Base-by-base conservation (phyloP, 805 yeast genomes). In the Candida ulmi region DNA sequence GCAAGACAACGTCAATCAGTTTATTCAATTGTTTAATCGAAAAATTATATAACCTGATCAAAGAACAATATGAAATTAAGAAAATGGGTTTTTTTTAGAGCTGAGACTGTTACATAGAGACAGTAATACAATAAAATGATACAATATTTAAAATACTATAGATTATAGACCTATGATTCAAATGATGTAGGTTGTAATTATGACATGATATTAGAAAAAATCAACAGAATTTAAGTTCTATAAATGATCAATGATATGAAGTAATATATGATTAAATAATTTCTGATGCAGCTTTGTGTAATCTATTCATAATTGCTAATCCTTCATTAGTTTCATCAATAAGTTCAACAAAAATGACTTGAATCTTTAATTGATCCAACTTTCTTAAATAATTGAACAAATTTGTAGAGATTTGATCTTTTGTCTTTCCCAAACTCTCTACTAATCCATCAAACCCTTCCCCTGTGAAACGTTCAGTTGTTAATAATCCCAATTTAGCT, bases 261-360 rank as follows among this genome's bases (percentile, higher is more conserved):
- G 12, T 12, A 7, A 19, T 16, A 21, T 23, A 6, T 15, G 13
- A 21, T 45, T 45, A 52, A 19, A 73, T 58, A 12, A 66, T 66
- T 37, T 70, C 74, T 6, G 74, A 62, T 0, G 97, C 95, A 4
- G 97, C 97, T 58, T 90, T 90, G 27, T 73, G 69, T 25, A 91
- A 66, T 50, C 99, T 66, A 58, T 93, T 93, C 96, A 93, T 91
- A 28, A 93, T 83, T 0, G 99, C 99, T 41, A 90, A 68, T 0
- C 99, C 99, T 55, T 88, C 93, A 38, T 82, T 72, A 1, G 68
- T 63, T 47, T 84, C 88, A 21, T 68, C 76, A 8, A 88, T 76
- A 0, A 95, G 95, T 58, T 90, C 97, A 1, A 90, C 88, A 35
- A 93, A 68, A 9, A 93, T 88, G 28, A 78, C 48, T 44, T 83